Evolutionary conservation across 179 eudicot species (phyloP), one percentile per base, ranked within the genome.

Genomic region (Spergularia azorica): DNA sequence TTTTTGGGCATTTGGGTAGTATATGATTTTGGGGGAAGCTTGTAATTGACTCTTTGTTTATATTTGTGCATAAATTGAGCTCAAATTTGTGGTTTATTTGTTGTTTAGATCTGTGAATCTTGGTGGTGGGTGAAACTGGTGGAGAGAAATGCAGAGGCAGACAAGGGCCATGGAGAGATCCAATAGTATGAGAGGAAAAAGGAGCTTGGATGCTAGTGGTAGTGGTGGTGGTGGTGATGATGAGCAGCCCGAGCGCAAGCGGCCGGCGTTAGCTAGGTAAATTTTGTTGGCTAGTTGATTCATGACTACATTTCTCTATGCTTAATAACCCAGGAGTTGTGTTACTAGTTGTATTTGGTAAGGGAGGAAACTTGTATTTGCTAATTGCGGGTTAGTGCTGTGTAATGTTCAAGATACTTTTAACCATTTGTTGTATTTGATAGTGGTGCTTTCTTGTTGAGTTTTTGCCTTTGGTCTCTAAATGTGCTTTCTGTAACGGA

Each of bases 181-280:
- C 36, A 91, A 88, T 70, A 90, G 92, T 61, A 90, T 93, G 86
- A 86, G 97, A 81, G 98, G 91, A 36, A 93, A 95, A 77, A 70
- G 99, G 81, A 82, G 85, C 66, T 89, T 95, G 86, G 99, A 93
- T 51, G 64, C 39, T 72, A 39, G 48, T 50, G 82, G 77, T 26
- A 83, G 84, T 62, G 79, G 82, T 62, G 89, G 81, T 61, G 89
- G 85, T 43, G 87, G 86, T 51, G 90, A 79, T n/a, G 91, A 88
- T 60, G 94, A 91, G 16, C 91, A 89, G 81, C 97, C 93, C 2
- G 97, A 91, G 77, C 82, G 92, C 36, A 95, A 95, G 88, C 83
- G 95, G 73, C 99, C 97, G 5, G 98, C 97, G 76, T 81, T 95
- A 70, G 97, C 97, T 77, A 92, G 98, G 98, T 92, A 72, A 63